Evolutionary conservation across 768 basidiomycete species (phyloP).

Genomic region (Mrakia frigida): DNA sequence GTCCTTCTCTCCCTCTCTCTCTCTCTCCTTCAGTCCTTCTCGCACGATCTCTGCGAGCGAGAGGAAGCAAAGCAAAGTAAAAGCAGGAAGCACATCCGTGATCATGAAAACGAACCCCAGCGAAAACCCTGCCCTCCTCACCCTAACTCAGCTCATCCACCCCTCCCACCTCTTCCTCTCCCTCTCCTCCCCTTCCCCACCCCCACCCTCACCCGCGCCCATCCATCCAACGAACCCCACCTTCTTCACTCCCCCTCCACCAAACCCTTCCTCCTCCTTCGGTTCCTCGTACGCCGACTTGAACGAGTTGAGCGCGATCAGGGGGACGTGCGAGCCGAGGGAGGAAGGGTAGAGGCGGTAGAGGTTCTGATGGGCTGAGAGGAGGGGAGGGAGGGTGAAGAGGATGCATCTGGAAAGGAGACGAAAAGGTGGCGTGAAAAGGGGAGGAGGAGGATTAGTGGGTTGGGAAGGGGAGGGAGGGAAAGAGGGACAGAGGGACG

Average conservation of each 20-base stretch:
- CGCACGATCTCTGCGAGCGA: too few relatives aligned
- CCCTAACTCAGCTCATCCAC: slow-evolving; percentile 58
- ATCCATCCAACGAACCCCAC: slow-evolving; percentile 44
- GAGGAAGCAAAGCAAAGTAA: too few relatives aligned
- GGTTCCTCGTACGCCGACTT: slow-evolving; percentile 56
- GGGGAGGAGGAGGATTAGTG: not conserved
- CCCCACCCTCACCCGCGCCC: slow-evolving; percentile 72
- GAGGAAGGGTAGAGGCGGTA: slow-evolving; percentile 60
- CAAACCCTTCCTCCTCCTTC: slow-evolving; percentile 61
- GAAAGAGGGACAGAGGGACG: not conserved
- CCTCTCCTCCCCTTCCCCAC: slow-evolving; percentile 68
- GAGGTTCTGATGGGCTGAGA: slow-evolving; percentile 85
- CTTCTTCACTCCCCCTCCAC: slow-evolving; percentile 74
- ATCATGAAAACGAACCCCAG: too few relatives aligned
- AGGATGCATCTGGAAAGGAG: slow-evolving; percentile 55
- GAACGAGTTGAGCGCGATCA: slow-evolving; percentile 41
- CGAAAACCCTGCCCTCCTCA: not conserved
- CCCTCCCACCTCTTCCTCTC: slow-evolving; percentile 68
- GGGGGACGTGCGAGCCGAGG: slow-evolving; percentile 39
- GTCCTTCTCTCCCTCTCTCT: too few relatives aligned
- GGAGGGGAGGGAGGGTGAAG: not conserved
- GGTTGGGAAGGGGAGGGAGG: not conserved
- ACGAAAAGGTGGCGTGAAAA: not conserved
- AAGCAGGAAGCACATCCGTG: too few relatives aligned
- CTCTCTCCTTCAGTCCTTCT: too few relatives aligned